Conservation (phyloP, 2,329 filamentous ascomycete species). For the Fusarium verticillioides region DNA sequence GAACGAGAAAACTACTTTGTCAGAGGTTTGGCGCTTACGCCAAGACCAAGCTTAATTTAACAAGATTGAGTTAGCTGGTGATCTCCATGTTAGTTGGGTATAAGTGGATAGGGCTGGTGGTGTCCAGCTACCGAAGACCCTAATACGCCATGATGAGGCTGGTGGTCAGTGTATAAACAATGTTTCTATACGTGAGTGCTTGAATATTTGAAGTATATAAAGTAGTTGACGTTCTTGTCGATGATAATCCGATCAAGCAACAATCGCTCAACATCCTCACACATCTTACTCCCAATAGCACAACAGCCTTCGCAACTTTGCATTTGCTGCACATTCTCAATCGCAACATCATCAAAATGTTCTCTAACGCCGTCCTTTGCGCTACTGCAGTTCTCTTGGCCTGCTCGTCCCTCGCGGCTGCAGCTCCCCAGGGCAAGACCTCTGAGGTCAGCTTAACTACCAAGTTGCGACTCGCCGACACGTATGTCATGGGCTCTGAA, state of each 20-base stretch:
- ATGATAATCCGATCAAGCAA: background rate
- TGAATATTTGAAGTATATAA: constrained; percentile 3
- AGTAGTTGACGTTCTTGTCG: background rate
- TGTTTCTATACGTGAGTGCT: accelerated
- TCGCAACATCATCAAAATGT: background rate
- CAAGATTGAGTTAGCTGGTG: background rate
- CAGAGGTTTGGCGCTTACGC: background rate
- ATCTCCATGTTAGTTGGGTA: background rate
- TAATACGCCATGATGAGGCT: background rate
- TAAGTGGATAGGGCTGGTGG: background rate
- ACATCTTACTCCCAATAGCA: background rate
- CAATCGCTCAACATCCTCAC: background rate
- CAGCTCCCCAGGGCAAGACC: constrained; percentile 30
- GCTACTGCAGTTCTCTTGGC: constrained; percentile 51
- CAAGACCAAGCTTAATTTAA: constrained; percentile 1
- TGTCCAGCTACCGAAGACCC: background rate
- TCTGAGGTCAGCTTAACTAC: constrained; percentile 48
- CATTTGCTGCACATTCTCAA: background rate
- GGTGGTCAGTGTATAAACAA: no score
- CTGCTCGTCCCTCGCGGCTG: constrained; percentile 48
- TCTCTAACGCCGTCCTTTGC: constrained; percentile 6
- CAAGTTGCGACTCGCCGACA: constrained; percentile 53
- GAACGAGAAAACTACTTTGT: no score
- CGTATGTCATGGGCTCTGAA: constrained; percentile 36
- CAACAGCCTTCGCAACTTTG: background rate